Evolutionary conservation across 257 asterid species (phyloP).

Genomic region (Catharanthus roseus): DNA sequence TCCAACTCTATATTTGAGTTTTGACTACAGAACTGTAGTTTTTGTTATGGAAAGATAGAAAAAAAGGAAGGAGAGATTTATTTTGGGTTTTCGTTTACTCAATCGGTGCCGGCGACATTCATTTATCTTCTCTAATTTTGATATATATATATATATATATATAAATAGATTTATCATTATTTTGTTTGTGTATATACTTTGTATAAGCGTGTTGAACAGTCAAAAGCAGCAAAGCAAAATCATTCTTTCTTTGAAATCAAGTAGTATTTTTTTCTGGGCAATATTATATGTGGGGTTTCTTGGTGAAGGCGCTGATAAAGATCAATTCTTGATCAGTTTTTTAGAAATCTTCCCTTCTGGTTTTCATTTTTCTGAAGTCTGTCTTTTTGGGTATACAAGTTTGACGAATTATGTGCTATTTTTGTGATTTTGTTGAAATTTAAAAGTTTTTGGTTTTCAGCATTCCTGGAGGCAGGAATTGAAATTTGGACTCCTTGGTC

Average conservation of each 20-base stretch:
- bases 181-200: neutral
- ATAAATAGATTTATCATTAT: constrained; percentile 11
- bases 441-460: constrained; percentile 17
- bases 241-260: constrained; percentile 31
- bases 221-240: constrained; percentile 35
- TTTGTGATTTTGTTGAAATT: constrained; percentile 24
- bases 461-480: constrained; percentile 18
- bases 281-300: neutral
- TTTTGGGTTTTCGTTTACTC: neutral
- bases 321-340: constrained; percentile 14
- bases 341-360: neutral
- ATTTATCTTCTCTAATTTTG: neutral
- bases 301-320: constrained; percentile 12
- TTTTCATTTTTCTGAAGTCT: constrained; percentile 10
- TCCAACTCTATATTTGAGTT: constrained; percentile 1
- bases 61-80: constrained; percentile 24
- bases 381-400: constrained; percentile 14
- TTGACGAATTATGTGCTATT: constrained; percentile 8
- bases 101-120: constrained; percentile 35
- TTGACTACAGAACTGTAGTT: constrained; percentile 17
- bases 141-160: neutral
- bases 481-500: constrained; percentile 14
- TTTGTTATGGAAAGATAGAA: constrained; percentile 22
- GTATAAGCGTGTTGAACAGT: constrained; percentile 69
- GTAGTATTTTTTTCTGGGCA: constrained; percentile 6